Evolutionary conservation across 257 asterid species (phyloP).

Genomic region (Nicotiana noctiflora): DNA sequence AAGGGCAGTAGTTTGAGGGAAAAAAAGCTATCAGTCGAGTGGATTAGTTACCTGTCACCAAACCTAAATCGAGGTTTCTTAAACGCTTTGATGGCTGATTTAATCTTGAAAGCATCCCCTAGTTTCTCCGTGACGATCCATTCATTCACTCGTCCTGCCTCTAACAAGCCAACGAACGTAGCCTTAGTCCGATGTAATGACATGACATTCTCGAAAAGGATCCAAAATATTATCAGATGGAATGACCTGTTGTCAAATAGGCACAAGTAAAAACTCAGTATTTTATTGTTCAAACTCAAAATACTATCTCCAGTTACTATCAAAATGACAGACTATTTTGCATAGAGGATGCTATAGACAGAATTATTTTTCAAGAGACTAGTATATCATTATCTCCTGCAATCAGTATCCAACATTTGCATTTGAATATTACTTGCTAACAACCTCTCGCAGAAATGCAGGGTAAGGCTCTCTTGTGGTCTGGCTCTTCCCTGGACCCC

Average conservation of each 20-base stretch:
- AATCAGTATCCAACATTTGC: no score
- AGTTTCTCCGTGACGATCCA: conserved; percentile 84
- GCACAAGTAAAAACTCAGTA: neutral
- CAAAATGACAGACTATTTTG: no score
- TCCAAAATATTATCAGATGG: conserved; percentile 62
- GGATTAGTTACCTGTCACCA: conserved; percentile 33
- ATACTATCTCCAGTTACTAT: neutral
- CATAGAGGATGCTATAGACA: no score
- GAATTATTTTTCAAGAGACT: no score
- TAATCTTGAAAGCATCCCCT: conserved; percentile 49
- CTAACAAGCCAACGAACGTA: conserved; percentile 49
- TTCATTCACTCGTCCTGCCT: conserved; percentile 52
- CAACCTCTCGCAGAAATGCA: no score
- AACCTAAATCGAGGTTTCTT: conserved; percentile 27
- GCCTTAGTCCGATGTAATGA: conserved; percentile 67
- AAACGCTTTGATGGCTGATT: conserved; percentile 18
- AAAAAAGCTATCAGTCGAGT: neutral
- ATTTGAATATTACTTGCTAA: no score
- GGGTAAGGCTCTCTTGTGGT: no score
- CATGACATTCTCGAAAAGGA: conserved; percentile 75
- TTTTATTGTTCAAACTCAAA: neutral
- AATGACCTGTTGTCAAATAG: conserved; percentile 36
- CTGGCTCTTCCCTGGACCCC: no score
- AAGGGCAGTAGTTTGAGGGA: neutral
- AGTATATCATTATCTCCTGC: no score